phyloP scores from a whole-genome alignment of 1,139 yeast species.

The Pichia kudriavzevii region DNA sequence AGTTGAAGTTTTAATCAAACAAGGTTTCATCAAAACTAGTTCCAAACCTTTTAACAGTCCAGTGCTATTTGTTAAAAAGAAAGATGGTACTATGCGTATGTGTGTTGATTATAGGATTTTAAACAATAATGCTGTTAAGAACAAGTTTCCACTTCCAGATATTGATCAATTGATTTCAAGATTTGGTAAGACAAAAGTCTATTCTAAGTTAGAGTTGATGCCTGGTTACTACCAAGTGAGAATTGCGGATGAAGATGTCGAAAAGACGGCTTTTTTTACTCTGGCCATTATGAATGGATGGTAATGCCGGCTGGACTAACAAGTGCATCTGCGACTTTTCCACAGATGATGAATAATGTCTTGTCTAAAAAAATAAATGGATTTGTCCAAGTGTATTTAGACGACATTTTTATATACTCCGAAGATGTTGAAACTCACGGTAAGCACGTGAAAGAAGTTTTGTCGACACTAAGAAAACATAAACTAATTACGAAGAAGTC shows the following conservation, averaged over 20 bases:
- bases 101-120: conserved; percentile 16
- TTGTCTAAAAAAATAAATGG: conserved; percentile 12
- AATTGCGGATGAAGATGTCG: conserved; percentile 10
- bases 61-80: conserved; percentile 11
- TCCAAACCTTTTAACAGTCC: conserved; percentile 4
- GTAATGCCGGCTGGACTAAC: conserved; percentile 23
- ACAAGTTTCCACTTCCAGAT: not conserved
- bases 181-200: conserved; percentile 7
- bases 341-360: conserved; percentile 15
- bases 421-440: conserved; percentile 16
- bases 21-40: conserved; percentile 2
- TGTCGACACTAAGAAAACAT: conserved; percentile 13
- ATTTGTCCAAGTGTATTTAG: conserved; percentile 19
- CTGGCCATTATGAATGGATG: conserved; percentile 17
- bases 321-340: conserved; percentile 16
- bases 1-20: not conserved
- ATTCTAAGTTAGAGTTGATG: conserved; percentile 18
- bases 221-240: conserved; percentile 20
- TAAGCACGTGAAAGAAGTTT: conserved; percentile 15
- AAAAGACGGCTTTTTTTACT: conserved; percentile 5
- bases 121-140: conserved; percentile 1
- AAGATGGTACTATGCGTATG: conserved; percentile 17
- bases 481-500: conserved; percentile 3
- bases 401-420: conserved; percentile 25
- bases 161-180: not conserved